These are phyloP conservation scores for Termitomyces sp. DNA, from an alignment of 768 basidiomycete species.

Conservation along the genomic window DNA sequence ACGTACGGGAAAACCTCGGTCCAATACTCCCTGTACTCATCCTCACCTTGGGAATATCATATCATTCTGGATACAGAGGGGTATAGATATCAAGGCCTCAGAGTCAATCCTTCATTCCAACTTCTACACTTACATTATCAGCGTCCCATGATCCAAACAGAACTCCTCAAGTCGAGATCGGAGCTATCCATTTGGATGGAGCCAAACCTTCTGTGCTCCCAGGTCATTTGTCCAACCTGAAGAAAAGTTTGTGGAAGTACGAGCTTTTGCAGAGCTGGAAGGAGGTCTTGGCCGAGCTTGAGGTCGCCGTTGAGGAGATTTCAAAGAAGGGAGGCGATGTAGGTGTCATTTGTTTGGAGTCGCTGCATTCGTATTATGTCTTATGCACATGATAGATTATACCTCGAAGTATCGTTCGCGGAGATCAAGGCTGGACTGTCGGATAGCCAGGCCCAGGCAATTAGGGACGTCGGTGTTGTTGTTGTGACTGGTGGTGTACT, in stretches of 20 bases:
- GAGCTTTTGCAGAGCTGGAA: conserved; percentile 46
- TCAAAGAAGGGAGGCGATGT: conserved; percentile 41
- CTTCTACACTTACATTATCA: neutral
- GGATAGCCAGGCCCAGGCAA: conserved; percentile 31
- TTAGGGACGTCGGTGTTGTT: conserved; percentile 49
- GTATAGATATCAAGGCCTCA: neutral
- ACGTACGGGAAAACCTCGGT: neutral
- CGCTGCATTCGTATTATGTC: neutral
- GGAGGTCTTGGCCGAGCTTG: conserved; percentile 45
- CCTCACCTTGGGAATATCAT: neutral
- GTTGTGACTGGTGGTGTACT: conserved; percentile 55
- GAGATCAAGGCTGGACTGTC: conserved; percentile 44
- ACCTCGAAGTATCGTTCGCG: conserved; percentile 39
- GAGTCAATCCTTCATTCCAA: neutral
- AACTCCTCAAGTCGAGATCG: neutral
- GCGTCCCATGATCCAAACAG: neutral
- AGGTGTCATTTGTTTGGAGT: conserved; percentile 8
- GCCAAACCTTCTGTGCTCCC: conserved; percentile 30
- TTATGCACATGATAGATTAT: conserved; percentile 34
- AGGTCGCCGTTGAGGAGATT: conserved; percentile 42
- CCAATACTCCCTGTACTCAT: neutral
- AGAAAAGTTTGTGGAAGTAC: conserved; percentile 46
- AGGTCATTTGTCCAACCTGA: conserved; percentile 52
- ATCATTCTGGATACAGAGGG: no score
- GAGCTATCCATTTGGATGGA: neutral